Conservation (phyloP, 805 yeast species). For the Osmozyma mogii region DNA sequence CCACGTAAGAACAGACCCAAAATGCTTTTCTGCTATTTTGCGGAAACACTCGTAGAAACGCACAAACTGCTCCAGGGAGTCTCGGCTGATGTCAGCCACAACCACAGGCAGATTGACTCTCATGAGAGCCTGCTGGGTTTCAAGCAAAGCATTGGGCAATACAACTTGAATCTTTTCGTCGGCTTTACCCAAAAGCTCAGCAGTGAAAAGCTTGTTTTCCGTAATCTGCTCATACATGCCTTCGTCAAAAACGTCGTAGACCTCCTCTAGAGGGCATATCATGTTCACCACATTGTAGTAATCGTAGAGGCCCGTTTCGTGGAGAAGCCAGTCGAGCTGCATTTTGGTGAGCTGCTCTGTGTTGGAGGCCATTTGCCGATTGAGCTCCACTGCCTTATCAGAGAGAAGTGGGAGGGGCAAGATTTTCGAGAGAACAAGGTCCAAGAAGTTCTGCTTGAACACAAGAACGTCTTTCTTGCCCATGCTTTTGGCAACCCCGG, state of each 20-base stretch:
- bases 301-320: constrained; percentile 47
- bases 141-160: constrained; percentile 55
- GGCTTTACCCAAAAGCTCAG: constrained; percentile 35
- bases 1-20: constrained; percentile 37
- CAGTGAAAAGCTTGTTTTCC: constrained; percentile 51
- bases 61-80: constrained; percentile 43
- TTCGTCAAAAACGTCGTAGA: constrained; percentile 53
- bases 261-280: constrained; percentile 60
- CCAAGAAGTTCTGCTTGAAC: constrained; percentile 51
- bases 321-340: constrained; percentile 42
- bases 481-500: constrained; percentile 18
- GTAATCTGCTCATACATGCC: constrained; percentile 56
- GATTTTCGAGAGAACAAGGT: constrained; percentile 47
- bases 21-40: constrained; percentile 27
- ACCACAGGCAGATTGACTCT: constrained; percentile 58
- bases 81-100: constrained; percentile 46
- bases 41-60: constrained; percentile 37
- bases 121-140: constrained; percentile 48
- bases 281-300: constrained; percentile 58
- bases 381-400: constrained; percentile 28
- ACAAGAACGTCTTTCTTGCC: constrained; percentile 31
- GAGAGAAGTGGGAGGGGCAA: constrained; percentile 37
- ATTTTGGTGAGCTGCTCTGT: constrained; percentile 33
- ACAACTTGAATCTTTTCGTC: constrained; percentile 41
- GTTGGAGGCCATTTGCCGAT: constrained; percentile 23